Evolutionary conservation across 2,329 filamentous ascomycete genomes (phyloP).

Genomic region (Aspergillus sp.): DNA sequence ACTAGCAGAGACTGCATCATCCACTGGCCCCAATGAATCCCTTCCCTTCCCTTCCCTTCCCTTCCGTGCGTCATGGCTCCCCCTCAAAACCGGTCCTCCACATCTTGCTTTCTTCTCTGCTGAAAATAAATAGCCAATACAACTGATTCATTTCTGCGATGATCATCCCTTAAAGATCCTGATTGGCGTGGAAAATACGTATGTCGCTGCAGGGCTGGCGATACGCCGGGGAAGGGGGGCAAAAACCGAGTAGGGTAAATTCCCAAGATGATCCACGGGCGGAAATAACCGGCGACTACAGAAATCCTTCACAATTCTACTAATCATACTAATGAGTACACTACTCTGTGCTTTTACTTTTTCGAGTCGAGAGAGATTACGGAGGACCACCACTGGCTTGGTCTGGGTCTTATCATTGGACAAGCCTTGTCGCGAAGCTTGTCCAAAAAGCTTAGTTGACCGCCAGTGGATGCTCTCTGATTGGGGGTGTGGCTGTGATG

Average conservation of each 20-base stretch:
- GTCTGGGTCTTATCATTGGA: neutral
- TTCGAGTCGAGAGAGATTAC: too few relatives aligned
- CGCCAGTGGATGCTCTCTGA: neutral
- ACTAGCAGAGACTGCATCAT: too few relatives aligned
- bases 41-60: neutral
- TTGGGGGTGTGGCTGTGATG: neutral
- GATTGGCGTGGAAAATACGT: neutral
- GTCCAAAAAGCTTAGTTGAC: neutral
- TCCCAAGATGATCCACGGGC: neutral
- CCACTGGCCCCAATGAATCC: neutral
- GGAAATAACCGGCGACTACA: neutral
- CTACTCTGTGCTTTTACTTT: too few relatives aligned
- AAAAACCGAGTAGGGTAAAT: neutral
- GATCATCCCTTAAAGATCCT: neutral
- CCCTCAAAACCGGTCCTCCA: neutral
- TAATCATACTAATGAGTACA: too few relatives aligned
- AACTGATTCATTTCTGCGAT: neutral
- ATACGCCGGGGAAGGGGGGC: neutral
- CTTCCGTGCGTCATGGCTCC: neutral
- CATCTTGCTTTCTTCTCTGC: neutral
- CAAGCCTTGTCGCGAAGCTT: constrained; percentile 9
- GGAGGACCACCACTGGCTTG: too few relatives aligned
- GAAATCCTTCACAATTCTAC: neutral
- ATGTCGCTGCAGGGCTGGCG: neutral
- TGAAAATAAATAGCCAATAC: neutral